Evolutionary conservation across 495 filamentous ascomycete species (phyloP).

Genomic region (Aspergillus carlsbadensis): DNA sequence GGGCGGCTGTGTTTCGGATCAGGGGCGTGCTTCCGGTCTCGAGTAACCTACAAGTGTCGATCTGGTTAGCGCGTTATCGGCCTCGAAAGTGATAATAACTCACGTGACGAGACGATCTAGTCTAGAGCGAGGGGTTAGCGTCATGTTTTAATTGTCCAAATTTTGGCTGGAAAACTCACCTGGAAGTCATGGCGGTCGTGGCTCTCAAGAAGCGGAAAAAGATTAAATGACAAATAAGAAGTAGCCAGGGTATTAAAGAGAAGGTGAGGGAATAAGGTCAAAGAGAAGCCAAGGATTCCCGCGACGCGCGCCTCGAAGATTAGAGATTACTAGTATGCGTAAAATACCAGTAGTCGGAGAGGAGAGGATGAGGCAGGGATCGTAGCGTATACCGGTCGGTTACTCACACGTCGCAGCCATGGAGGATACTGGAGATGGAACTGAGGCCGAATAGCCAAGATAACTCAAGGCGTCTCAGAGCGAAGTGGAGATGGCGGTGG

Average conservation of each 20-base stretch:
- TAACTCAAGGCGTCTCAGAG: slow-evolving; percentile 5
- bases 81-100: slow-evolving; percentile 40
- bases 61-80: slow-evolving; percentile 26
- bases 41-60: slow-evolving; percentile 64
- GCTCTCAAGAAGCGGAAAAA: slow-evolving; percentile 18
- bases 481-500: slow-evolving; percentile 9
- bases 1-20: slow-evolving; percentile 93
- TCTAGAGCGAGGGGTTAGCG: slow-evolving; percentile 51
- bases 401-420: slow-evolving; percentile 28
- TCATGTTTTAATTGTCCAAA: slow-evolving; percentile 24
- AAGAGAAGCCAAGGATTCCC: slow-evolving; percentile 13
- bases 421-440: neutral
- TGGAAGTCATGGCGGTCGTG: slow-evolving; percentile 51
- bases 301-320: slow-evolving; percentile 16
- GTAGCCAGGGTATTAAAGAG: slow-evolving; percentile 4
- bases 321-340: slow-evolving; percentile 11
- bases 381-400: slow-evolving; percentile 21
- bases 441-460: neutral
- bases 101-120: slow-evolving; percentile 93
- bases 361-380: slow-evolving; percentile 14
- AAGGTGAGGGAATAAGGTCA: slow-evolving; percentile 2
- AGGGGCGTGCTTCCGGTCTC: slow-evolving; percentile 94
- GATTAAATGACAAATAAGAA: slow-evolving; percentile 18
- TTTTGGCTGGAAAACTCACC: slow-evolving; percentile 37
- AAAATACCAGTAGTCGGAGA: slow-evolving; percentile 10